These are phyloP conservation scores for Halophytophthora batemanensis DNA, from an alignment of 352 stramenopile genomes.

Conservation along the genomic window DNA sequence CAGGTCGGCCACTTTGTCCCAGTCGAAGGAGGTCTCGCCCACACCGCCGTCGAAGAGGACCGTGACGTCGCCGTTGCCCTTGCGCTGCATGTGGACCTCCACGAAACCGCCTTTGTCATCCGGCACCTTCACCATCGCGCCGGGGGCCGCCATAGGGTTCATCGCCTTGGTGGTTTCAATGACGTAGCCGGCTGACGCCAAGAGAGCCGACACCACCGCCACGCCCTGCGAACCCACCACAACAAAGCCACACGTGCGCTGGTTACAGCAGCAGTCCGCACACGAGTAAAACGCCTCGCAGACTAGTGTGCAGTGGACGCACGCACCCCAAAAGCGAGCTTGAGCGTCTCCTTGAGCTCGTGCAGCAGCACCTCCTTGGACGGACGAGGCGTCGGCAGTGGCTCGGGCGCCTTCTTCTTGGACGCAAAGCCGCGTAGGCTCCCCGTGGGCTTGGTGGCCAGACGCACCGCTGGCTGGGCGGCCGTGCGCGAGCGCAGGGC, in stretches of 20 bases:
- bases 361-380: constrained; percentile 43
- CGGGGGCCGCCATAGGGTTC: constrained; percentile 49
- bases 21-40: constrained; percentile 84
- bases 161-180: constrained; percentile 66
- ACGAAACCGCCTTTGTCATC: constrained; percentile 33
- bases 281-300: too few species aligned
- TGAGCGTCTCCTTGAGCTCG: constrained; percentile 60
- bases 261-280: too few species aligned
- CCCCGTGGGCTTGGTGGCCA: background rate
- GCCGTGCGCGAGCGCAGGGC: too few species aligned
- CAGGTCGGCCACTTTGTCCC: constrained; percentile 67
- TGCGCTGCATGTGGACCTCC: constrained; percentile 52
- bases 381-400: constrained; percentile 19
- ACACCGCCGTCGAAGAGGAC: constrained; percentile 73
- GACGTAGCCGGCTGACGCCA: constrained; percentile 55
- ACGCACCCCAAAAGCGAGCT: constrained; percentile 60
- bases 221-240: too few species aligned
- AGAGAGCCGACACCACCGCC: constrained; percentile 34
- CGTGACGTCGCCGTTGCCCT: constrained; percentile 45
- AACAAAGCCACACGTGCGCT: too few species aligned
- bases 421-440: constrained; percentile 12
- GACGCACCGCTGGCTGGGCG: too few species aligned
- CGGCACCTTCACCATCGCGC: constrained; percentile 43
- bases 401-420: constrained; percentile 14
- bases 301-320: too few species aligned